phyloP scores from a whole-genome alignment of 805 yeast species.

The Cyberlindnera mycetangii region DNA sequence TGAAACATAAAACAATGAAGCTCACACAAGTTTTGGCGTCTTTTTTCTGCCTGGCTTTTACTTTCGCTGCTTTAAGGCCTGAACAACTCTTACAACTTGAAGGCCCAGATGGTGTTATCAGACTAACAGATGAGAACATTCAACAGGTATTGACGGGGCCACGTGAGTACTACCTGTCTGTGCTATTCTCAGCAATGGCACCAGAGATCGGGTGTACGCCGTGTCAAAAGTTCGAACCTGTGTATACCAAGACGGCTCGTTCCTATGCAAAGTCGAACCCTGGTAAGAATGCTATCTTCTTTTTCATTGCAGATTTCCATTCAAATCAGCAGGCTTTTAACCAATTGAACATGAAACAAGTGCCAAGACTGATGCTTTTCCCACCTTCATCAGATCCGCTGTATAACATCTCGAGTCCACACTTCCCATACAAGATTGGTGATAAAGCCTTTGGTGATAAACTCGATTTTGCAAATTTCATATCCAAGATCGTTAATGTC shows the following conservation, averaged over 20 bases:
- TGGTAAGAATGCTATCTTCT: constrained; percentile 38
- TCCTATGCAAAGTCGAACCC: constrained; percentile 45
- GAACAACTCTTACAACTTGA: constrained; percentile 16
- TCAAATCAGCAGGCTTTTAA: constrained; percentile 41
- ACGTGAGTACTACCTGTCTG: constrained; percentile 48
- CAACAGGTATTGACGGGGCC: constrained; percentile 40
- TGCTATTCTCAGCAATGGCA: constrained; percentile 51
- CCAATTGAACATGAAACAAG: constrained; percentile 41
- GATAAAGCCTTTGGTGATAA: constrained; percentile 34
- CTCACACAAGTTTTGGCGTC: not conserved
- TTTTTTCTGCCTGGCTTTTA: not conserved
- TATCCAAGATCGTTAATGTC: constrained; percentile 44
- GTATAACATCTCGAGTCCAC: constrained; percentile 30
- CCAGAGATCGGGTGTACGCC: constrained; percentile 41
- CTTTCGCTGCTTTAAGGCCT: constrained; percentile 12
- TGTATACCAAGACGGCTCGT: constrained; percentile 39
- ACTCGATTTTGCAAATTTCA: constrained; percentile 50
- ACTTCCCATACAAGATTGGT: constrained; percentile 35
- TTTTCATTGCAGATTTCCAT: constrained; percentile 49
- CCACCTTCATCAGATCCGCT: constrained; percentile 42
- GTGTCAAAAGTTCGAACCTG: constrained; percentile 44
- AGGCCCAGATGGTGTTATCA: constrained; percentile 37
- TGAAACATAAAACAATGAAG: not conserved
- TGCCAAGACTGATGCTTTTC: constrained; percentile 67
- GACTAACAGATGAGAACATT: constrained; percentile 36